phyloP scores from a whole-genome alignment of 169 alveolate genomes.

The Plasmodium cynomolgi region DNA sequence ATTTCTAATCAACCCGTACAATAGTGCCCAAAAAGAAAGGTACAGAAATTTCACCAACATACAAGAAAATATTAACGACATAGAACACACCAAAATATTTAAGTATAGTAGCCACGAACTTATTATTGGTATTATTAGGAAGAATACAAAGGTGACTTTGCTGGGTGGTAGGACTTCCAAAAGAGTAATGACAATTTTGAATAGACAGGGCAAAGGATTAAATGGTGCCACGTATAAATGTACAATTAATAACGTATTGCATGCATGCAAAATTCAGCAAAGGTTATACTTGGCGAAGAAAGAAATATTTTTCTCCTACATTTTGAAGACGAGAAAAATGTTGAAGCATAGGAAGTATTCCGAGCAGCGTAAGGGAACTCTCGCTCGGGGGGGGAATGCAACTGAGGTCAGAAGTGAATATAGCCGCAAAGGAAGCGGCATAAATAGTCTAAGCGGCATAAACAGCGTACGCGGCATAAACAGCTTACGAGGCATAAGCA shows the following conservation, averaged over 20 bases:
- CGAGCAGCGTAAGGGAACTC: background rate
- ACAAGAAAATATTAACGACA: slow-evolving; percentile 47
- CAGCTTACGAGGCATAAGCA: background rate
- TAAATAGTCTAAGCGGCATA: background rate
- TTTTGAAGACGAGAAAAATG: slow-evolving; percentile 25
- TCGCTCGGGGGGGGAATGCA: background rate
- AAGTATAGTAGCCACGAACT: slow-evolving; percentile 31
- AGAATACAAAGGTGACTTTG: slow-evolving; percentile 15
- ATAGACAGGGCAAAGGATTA: slow-evolving; percentile 51
- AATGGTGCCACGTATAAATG: slow-evolving; percentile 66
- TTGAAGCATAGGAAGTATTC: slow-evolving; percentile 22
- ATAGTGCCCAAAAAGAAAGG: slow-evolving; percentile 30
- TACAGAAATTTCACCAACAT: slow-evolving; percentile 1
- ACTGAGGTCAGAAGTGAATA: background rate
- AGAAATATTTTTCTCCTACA: slow-evolving; percentile 69
- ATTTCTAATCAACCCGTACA: slow-evolving; percentile 46
- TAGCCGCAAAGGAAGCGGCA: background rate
- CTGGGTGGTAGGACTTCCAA: slow-evolving; percentile 22
- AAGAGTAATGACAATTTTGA: slow-evolving; percentile 25
- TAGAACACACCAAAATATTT: slow-evolving; percentile 39
- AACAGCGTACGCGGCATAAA: background rate
- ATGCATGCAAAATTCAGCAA: slow-evolving; percentile 62
- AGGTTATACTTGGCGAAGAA: slow-evolving; percentile 51
- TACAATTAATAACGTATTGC: slow-evolving; percentile 12
- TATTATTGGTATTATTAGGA: background rate